Evolutionary conservation across 306 rosid genomes (phyloP), one percentile per base, ranked within the genome.

Genomic region (Castanopsis chinensis): DNA sequence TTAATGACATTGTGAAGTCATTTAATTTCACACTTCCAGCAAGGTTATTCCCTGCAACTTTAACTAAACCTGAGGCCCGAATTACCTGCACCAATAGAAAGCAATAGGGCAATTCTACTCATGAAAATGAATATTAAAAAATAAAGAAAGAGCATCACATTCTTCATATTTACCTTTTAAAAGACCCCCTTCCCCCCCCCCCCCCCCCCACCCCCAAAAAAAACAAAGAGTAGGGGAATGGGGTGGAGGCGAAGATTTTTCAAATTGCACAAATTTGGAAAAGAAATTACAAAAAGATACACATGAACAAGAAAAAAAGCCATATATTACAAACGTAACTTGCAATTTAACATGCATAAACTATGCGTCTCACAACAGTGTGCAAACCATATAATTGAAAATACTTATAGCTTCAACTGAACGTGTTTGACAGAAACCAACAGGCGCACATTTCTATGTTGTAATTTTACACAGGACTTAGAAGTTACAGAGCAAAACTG

Each of bases 1-100:
- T 90, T 89, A 91, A 81, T 45, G 90, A 84, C 97, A 95, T 95
- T 61, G 86, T 53, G 49, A 95, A 88, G 87, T 88, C 90, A 3
- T 90, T 72, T 79, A 91, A 72, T 82, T 72, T 84, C 69, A 92
- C 33, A 75, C 83, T 77, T 53, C 97, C 98, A 13, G 86, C 80
- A 3, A 95, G 89, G 87, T 90, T 95, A 83, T 92, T 95, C 30
- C 96, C 97, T 7, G 75, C 74, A 74, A 95, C 72, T 71, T 85
- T 89, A 43, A 88, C 83, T 19, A 76, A 76, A 82, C 98, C 88
- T 27, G 96, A 86, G 76, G 79, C 94, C 78, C 72, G 86, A 84
- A 87, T 90, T 67, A 83, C 88, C 99, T 94, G 83, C 23, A 61
- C 51, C 71, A 82, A 84, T 63, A 78, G n/a, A 74, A 75, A 76